Evolutionary conservation across 805 yeast species (phyloP).

Genomic region (Monosporozyma yasuniensis): DNA sequence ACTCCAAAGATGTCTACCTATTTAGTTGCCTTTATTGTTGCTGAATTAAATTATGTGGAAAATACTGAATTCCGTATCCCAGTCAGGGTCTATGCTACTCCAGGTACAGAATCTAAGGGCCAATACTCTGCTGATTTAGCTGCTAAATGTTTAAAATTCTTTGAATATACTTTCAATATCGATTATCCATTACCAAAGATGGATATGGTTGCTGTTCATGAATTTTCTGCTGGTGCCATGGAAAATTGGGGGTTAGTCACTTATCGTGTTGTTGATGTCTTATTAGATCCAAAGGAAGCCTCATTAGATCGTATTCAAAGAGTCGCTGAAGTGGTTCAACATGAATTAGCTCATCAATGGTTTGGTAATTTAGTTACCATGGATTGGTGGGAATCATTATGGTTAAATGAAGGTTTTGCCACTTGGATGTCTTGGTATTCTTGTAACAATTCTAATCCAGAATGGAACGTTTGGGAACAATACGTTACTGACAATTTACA

Average conservation of each 20-base stretch:
- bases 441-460: conserved; percentile 62
- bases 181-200: conserved; percentile 75
- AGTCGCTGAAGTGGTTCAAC: conserved; percentile 75
- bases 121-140: conserved; percentile 55
- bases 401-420: conserved; percentile 88
- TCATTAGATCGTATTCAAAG: conserved; percentile 44
- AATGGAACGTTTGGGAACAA: conserved; percentile 59
- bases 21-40: conserved; percentile 63
- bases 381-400: conserved; percentile 91
- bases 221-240: conserved; percentile 81
- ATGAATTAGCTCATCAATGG: conserved; percentile 89
- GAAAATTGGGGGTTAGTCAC: conserved; percentile 83
- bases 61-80: conserved; percentile 36
- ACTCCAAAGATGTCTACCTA: conserved; percentile 72
- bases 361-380: conserved; percentile 82
- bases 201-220: conserved; percentile 65
- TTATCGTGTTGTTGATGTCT: conserved; percentile 51
- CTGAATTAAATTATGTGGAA: conserved; percentile 57
- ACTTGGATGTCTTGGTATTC: conserved; percentile 58
- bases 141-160: conserved; percentile 55
- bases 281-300: conserved; percentile 27
- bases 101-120: conserved; percentile 48
- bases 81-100: conserved; percentile 57
- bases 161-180: conserved; percentile 56
- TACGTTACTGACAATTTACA: conserved; percentile 16